A percentile compares a stretch with the other conserved stretches of the same genome.
phyloP scores from a whole-genome alignment of 169 alveolate genomes.

The Plasmodium relictum region DNA sequence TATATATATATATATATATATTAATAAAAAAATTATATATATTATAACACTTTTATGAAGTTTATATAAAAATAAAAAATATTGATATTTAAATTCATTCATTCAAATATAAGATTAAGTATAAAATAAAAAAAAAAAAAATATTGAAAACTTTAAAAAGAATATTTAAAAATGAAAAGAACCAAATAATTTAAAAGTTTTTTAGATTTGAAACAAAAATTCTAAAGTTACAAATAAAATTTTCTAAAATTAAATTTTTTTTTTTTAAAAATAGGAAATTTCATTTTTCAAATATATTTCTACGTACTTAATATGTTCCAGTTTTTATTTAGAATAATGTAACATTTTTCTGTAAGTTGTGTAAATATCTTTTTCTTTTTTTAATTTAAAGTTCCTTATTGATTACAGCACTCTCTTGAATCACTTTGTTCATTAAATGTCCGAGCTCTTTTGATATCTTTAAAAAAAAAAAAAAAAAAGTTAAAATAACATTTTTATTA shows the following conservation, averaged over 20 bases:
- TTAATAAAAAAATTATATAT: neutral
- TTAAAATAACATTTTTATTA: too few relatives aligned
- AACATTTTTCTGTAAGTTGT: too few relatives aligned
- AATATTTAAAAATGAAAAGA: constrained; percentile 5
- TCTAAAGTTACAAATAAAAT: constrained; percentile 42
- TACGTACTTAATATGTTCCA: neutral
- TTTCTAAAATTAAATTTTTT: constrained; percentile 6
- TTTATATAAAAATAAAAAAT: neutral
- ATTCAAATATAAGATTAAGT: too few relatives aligned
- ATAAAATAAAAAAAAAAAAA: neutral
- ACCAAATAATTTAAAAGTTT: constrained; percentile 26
- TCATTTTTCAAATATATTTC: constrained; percentile 13
- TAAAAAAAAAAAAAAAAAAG: neutral
- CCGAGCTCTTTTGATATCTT: constrained; percentile 35
- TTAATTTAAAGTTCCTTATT: constrained; percentile 28
- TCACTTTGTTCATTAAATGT: constrained; percentile 23
- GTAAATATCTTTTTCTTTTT: constrained; percentile 5
- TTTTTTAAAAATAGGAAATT: neutral
- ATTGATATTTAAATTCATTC: too few relatives aligned
- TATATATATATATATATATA: neutral
- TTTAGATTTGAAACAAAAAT: constrained; percentile 30
- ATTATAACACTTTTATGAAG: neutral
- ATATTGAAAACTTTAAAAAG: constrained; percentile 30
- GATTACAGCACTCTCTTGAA: constrained; percentile 25
- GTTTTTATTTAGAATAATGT: neutral